Base-by-base conservation (phyloP, 2,329 filamentous ascomycete species). In the Paraphoma sp. region DNA sequence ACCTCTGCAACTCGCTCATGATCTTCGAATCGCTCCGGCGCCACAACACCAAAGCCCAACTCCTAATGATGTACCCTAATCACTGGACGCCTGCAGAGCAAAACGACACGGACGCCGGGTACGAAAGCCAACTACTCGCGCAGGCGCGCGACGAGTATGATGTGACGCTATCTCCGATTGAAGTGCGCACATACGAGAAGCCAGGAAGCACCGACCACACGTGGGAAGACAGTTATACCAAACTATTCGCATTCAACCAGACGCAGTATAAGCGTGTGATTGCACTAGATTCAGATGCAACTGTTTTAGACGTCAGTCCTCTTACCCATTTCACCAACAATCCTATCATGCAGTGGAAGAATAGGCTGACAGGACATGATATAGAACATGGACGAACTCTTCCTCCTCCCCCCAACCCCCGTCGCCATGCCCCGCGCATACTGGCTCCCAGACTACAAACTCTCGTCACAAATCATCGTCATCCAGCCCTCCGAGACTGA, bases 351-450 rank as follows among this genome's bases (percentile, higher is more conserved):
- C n/a, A n/a, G n/a, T n/a, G n/a, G n/a, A n/a, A n/a, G n/a, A n/a
- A n/a, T n/a, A n/a, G n/a, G n/a, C 41, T 47, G 28, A 28, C 40
- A 5, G 30, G 40, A 42, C 36, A 28, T 17, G 3, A 69, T 74
- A 57, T 71, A 87, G 57, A 74, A 80, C 16, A 83, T 91, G 82
- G 89, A 91, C 59, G 87, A 90, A 47, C 79, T 90, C 0, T 91
- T 91, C 72, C 80, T 88, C 23, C 75, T 88, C 0, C 88, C 88
- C 0, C 71, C 79, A 0, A 78, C 82, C 0, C 78, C 82, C 0
- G 80, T 88, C 1, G 87, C 87, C 1, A 87, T 90, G 82, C 87
- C 88, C 0, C 83, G 86, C n/a, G 89, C 88, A 1, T 90, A 91
- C 70, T 91, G 88, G 88, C 78, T 83, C 3, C 83, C 84, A 0